Evolutionary conservation across 257 asterid genomes (phyloP).

Genomic region (Catharanthus roseus): DNA sequence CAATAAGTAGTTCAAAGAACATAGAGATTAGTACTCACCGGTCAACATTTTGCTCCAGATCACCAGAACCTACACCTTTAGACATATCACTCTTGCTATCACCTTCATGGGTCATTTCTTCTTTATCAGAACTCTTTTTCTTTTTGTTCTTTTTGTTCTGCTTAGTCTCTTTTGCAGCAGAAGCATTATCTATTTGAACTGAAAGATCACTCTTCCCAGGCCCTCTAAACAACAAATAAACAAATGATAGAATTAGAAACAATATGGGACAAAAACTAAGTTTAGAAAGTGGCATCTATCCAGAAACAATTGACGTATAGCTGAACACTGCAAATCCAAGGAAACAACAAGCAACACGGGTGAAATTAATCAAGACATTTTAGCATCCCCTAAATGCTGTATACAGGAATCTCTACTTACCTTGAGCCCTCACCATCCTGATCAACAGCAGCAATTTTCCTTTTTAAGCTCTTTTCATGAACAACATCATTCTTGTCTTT

Average conservation of each 20-base stretch:
- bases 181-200: constrained; percentile 20
- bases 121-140: constrained; percentile 39
- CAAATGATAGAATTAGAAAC: neutral
- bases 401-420: constrained; percentile 28
- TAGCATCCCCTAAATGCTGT: neutral
- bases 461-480: constrained; percentile 37
- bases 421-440: constrained; percentile 40
- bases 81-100: constrained; percentile 14
- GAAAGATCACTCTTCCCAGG: constrained; percentile 15
- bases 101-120: constrained; percentile 28
- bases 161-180: constrained; percentile 33
- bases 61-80: constrained; percentile 17
- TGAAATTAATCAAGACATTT: neutral
- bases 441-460: constrained; percentile 45
- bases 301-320: neutral
- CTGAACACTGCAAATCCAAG: neutral
- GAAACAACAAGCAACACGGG: neutral
- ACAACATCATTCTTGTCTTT: constrained; percentile 31
- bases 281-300: neutral
- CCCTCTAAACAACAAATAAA: constrained; percentile 4
- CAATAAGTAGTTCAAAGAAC: neutral
- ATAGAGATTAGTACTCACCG: constrained; percentile 44
- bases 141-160: constrained; percentile 59
- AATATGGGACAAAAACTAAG: neutral
- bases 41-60: constrained; percentile 31